Evolutionary conservation across 2,329 filamentous ascomycete species (phyloP).

Genomic region (Cladosporium austrohemisphaericum): DNA sequence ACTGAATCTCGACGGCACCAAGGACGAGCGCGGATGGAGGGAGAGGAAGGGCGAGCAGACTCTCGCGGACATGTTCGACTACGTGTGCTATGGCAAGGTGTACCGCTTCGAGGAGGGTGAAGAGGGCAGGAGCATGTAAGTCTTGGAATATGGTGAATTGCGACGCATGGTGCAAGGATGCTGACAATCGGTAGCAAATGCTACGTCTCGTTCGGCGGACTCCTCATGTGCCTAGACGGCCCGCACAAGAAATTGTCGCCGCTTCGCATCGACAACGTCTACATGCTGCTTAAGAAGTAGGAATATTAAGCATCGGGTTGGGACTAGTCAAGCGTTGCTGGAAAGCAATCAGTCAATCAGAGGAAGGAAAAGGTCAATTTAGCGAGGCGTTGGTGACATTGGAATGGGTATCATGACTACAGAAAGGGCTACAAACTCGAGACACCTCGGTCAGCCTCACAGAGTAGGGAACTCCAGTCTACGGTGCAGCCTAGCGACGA

Average conservation of each 20-base stretch:
- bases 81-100: conserved; percentile 84
- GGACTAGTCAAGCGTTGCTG: conserved; percentile 3
- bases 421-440: conserved; percentile 13
- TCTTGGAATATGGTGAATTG: conserved; percentile 22
- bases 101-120: conserved; percentile 78
- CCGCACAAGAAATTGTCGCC: conserved; percentile 94
- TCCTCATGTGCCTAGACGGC: conserved; percentile 85
- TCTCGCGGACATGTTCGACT: conserved; percentile 76
- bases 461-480: conserved; percentile 67
- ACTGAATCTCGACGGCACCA: conserved; percentile 78
- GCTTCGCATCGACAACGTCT: conserved; percentile 87
- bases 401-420: conserved; percentile 25
- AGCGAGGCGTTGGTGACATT: conserved; percentile 30
- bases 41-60: conserved; percentile 57
- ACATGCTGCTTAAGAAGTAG: conserved; percentile 89
- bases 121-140: conserved; percentile 81
- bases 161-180: conserved; percentile 2
- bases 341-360: background rate
- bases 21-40: conserved; percentile 62
- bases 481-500: conserved; percentile 71
- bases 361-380: conserved; percentile 20
- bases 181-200: conserved; percentile 64
- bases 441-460: conserved; percentile 20
- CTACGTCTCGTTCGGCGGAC: conserved; percentile 88
- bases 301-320: conserved; percentile 7